These are phyloP conservation scores for Suillus americanus DNA, from an alignment of 768 basidiomycete genomes.

Conservation along the genomic window DNA sequence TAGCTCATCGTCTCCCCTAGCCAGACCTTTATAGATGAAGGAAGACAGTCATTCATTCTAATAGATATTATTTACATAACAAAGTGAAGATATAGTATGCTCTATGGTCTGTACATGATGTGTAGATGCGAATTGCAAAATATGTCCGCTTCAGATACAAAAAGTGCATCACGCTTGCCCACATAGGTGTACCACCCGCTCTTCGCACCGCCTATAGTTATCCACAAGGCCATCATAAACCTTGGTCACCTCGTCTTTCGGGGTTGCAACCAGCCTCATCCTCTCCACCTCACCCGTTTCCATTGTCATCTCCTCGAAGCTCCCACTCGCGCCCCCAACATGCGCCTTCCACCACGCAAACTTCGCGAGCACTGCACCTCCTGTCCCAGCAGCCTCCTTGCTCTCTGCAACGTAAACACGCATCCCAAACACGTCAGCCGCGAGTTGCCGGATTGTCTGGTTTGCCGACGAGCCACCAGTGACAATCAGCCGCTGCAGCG, in stretches of 20 bases:
- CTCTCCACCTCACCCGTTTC: constrained; percentile 42
- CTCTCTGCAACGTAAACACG: constrained; percentile 67
- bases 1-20: neutral
- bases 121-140: neutral
- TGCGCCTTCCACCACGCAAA: constrained; percentile 66
- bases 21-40: neutral
- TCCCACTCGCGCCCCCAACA: constrained; percentile 38
- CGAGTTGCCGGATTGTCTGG: constrained; percentile 66
- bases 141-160: neutral
- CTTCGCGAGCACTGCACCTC: constrained; percentile 70
- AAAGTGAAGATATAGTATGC: neutral
- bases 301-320: constrained; percentile 65
- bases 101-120: neutral
- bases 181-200: constrained; percentile 38
- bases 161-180: constrained; percentile 2
- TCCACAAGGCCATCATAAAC: constrained; percentile 57
- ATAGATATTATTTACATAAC: neutral
- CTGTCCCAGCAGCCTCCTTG: constrained; percentile 70
- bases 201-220: constrained; percentile 58
- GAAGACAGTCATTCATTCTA: neutral
- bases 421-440: constrained; percentile 78
- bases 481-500: constrained; percentile 65
- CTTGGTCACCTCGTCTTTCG: constrained; percentile 40
- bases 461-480: constrained; percentile 82
- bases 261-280: constrained; percentile 63